Percentiles rank a stretch among this genome's conserved stretches.
Conservation (phyloP, 257 asterid species). For the Misopates orontium region DNA sequence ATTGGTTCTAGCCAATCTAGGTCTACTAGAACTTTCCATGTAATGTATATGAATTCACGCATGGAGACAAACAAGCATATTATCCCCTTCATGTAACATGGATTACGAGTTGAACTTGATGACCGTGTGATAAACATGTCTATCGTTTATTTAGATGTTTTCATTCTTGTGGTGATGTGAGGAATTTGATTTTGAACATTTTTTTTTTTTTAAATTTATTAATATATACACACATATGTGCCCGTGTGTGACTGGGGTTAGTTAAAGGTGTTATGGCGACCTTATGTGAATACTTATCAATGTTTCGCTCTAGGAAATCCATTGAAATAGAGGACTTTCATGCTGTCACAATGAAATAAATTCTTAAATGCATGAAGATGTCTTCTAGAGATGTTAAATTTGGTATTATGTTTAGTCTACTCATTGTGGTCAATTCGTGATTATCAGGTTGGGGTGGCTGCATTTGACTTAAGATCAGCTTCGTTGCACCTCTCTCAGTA, state of each 20-base stretch:
- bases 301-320: neutral
- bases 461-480: conserved; percentile 90
- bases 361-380: conserved; percentile 14
- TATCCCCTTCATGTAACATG: conserved; percentile 15
- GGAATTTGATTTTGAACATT: conserved; percentile 7
- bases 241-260: too few relatives aligned
- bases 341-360: conserved; percentile 1
- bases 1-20: too few relatives aligned
- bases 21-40: neutral
- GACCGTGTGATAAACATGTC: conserved; percentile 11
- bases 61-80: neutral
- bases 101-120: conserved; percentile 2
- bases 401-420: neutral
- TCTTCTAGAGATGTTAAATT: conserved; percentile 19
- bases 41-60: neutral
- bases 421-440: conserved; percentile 19
- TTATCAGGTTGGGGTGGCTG: conserved; percentile 93
- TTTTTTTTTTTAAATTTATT: neutral
- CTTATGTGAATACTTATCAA: neutral
- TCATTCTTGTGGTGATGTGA: conserved; percentile 2
- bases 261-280: conserved; percentile 15
- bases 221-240: too few relatives aligned
- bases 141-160: conserved; percentile 13
- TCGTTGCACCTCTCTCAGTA: conserved; percentile 94
- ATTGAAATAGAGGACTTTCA: conserved; percentile 9